Evolutionary conservation across 1,284 basidiomycete species (phyloP).

Genomic region (Pisolithus thermaeus): DNA sequence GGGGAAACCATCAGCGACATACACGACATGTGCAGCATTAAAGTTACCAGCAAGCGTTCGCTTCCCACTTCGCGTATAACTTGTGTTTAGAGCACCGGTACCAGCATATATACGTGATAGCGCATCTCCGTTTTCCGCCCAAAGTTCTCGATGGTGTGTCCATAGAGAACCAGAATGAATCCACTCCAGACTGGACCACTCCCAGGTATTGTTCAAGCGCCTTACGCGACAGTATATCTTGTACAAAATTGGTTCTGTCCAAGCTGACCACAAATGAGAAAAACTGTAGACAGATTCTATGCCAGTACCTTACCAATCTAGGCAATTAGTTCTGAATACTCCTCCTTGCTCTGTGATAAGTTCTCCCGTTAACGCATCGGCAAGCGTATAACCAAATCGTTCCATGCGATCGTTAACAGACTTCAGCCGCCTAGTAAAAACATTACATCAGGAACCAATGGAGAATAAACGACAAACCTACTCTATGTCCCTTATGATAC

Average conservation of each 20-base stretch:
- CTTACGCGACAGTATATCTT: conserved; percentile 83
- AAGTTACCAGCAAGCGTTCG: conserved; percentile 75
- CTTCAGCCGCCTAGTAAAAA: conserved; percentile 46
- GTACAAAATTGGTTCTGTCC: conserved; percentile 97
- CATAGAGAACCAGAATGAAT: conserved; percentile 67
- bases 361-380: conserved; percentile 59
- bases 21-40: background rate
- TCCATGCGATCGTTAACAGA: conserved; percentile 65
- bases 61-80: conserved; percentile 91
- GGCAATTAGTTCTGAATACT: conserved; percentile 90
- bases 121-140: conserved; percentile 95
- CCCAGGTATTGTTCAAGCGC: conserved; percentile 71
- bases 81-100: conserved; percentile 94
- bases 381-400: conserved; percentile 81
- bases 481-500: conserved; percentile 72
- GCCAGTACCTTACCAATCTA: conserved; percentile 72
- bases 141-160: conserved; percentile 86
- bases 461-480: conserved; percentile 26
- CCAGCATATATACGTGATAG: conserved; percentile 93
- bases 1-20: conserved; percentile 6
- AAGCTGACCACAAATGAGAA: conserved; percentile 45
- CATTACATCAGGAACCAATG: conserved; percentile 8
- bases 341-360: conserved; percentile 83
- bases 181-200: conserved; percentile 71
- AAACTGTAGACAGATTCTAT: background rate